These are phyloP conservation scores for Porogramme epimiltina DNA, from an alignment of 1,284 basidiomycete species.

Conservation along the genomic window DNA sequence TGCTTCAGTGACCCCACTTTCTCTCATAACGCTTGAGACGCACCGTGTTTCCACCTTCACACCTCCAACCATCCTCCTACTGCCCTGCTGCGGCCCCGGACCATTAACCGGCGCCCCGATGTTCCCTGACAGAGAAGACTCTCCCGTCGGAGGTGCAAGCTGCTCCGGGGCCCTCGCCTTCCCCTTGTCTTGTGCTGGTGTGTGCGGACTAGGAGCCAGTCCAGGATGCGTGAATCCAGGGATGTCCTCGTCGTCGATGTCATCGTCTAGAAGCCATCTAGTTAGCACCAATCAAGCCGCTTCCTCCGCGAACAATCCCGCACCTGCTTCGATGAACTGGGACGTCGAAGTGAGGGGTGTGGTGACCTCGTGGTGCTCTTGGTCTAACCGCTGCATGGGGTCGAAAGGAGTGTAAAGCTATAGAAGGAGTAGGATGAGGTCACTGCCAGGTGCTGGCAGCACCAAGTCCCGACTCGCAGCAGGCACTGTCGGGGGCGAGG, in stretches of 20 bases:
- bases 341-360: constrained; percentile 64
- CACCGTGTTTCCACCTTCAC: constrained; percentile 86
- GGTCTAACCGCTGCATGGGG: constrained; percentile 29
- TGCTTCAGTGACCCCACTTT: neutral
- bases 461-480: neutral
- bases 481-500: constrained; percentile 4
- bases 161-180: constrained; percentile 67
- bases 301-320: constrained; percentile 1
- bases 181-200: constrained; percentile 56
- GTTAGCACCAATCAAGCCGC: neutral
- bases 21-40: constrained; percentile 21
- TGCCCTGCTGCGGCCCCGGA: constrained; percentile 34
- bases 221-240: constrained; percentile 73
- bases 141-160: constrained; percentile 46
- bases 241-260: constrained; percentile 77
- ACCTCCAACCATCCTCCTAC: constrained; percentile 76
- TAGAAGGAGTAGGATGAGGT: neutral
- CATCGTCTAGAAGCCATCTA: constrained; percentile 50
- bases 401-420: neutral
- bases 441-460: neutral
- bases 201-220: constrained; percentile 38
- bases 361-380: constrained; percentile 27
- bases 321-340: constrained; percentile 77
- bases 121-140: constrained; percentile 61
- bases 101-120: constrained; percentile 58